These are phyloP conservation scores for California macrophylla DNA, from an alignment of 441 rosid genomes.

Conservation along the genomic window DNA sequence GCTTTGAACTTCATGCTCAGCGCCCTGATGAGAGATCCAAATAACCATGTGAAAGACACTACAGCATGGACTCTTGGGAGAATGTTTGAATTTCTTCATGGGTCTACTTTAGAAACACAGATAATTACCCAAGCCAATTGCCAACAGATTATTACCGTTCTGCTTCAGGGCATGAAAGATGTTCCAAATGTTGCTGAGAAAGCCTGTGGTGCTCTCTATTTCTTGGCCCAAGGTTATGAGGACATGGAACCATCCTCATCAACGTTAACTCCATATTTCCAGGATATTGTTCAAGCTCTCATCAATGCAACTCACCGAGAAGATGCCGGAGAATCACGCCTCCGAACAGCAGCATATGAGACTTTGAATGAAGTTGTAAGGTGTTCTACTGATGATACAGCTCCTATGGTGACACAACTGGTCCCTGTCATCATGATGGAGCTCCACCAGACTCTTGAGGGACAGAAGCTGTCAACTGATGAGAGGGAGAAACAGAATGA, in stretches of 20 bases:
- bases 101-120: constrained; percentile 52
- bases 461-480: constrained; percentile 60
- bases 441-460: constrained; percentile 66
- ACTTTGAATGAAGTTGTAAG: constrained; percentile 85
- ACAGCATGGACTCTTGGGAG: constrained; percentile 94
- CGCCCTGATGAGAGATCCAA: constrained; percentile 64
- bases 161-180: constrained; percentile 70
- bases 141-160: constrained; percentile 46
- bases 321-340: constrained; percentile 55
- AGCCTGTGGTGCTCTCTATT: constrained; percentile 89
- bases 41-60: constrained; percentile 88
- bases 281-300: constrained; percentile 54
- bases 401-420: constrained; percentile 61
- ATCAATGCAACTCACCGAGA: constrained; percentile 54
- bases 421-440: constrained; percentile 71
- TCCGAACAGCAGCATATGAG: constrained; percentile 39
- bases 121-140: constrained; percentile 47
- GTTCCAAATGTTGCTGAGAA: constrained; percentile 90
- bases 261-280: constrained; percentile 33
- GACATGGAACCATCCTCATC: constrained; percentile 41
- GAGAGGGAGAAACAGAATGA: constrained; percentile 91
- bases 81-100: constrained; percentile 79
- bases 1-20: constrained; percentile 74
- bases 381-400: constrained; percentile 60
- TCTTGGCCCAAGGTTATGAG: constrained; percentile 88